Percentiles rank a stretch among this genome's conserved stretches.
phyloP scores from a whole-genome alignment of 1,284 basidiomycete species.

The Cutaneotrichosporon spelunceum region DNA sequence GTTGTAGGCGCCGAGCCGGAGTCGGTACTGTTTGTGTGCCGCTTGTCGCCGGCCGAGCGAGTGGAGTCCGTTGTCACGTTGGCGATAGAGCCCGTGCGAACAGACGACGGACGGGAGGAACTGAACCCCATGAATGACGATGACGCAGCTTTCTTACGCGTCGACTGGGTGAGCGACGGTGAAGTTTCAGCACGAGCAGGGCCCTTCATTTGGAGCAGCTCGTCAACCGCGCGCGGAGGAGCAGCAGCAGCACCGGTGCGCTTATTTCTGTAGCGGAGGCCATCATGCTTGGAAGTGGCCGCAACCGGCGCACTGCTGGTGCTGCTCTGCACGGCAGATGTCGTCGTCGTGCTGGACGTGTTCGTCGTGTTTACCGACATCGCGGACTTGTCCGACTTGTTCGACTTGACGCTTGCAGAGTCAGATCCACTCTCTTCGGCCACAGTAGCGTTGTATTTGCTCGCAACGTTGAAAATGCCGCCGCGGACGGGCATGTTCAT shows the following conservation, averaged over 20 bases:
- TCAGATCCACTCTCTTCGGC: constrained; percentile 3
- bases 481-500: constrained; percentile 65
- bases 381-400: constrained; percentile 2
- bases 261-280: neutral
- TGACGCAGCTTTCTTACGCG: neutral
- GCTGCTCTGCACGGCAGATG: neutral
- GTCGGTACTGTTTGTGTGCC: neutral
- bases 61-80: neutral
- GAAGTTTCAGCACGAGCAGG: neutral
- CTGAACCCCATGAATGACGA: constrained; percentile 6
- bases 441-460: constrained; percentile 28
- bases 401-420: neutral
- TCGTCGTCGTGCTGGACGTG: neutral
- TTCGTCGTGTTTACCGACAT: neutral
- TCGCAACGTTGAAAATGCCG: constrained; percentile 82
- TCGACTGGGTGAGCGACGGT: neutral
- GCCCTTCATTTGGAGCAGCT: neutral
- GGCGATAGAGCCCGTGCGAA: neutral
- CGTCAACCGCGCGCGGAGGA: neutral
- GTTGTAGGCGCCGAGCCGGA: neutral
- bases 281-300: neutral
- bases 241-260: neutral
- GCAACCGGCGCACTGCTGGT: neutral
- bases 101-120: neutral
- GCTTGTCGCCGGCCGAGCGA: neutral